Evolutionary conservation across 768 basidiomycete genomes (phyloP).

Genomic region (Steccherinum ochraceum): DNA sequence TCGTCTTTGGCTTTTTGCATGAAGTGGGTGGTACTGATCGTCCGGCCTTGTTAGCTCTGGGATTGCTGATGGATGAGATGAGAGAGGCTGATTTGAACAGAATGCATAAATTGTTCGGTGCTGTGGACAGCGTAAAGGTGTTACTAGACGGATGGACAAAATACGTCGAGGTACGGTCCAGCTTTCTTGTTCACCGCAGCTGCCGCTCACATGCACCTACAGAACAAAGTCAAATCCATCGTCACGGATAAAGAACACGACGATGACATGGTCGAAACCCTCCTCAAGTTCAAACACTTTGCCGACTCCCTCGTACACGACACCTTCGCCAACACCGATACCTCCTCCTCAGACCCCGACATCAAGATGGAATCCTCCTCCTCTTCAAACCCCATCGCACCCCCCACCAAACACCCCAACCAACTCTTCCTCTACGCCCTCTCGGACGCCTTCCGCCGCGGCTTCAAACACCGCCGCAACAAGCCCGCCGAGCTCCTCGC

Average conservation of each 20-base stretch:
- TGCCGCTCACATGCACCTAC: not conserved
- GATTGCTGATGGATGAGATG: constrained; percentile 41
- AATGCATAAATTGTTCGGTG: constrained; percentile 58
- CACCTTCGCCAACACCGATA: constrained; percentile 41
- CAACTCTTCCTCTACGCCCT: constrained; percentile 61
- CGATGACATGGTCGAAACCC: constrained; percentile 70
- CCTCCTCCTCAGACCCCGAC: constrained; percentile 29
- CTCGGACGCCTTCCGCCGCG: constrained; percentile 62
- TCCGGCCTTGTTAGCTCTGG: constrained; percentile 52
- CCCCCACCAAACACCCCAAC: constrained; percentile 31
- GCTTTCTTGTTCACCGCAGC: not conserved
- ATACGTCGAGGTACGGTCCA: constrained; percentile 46
- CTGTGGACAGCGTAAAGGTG: constrained; percentile 46
- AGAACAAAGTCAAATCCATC: constrained; percentile 57
- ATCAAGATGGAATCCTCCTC: constrained; percentile 8
- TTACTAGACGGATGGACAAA: constrained; percentile 58
- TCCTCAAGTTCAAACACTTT: constrained; percentile 62
- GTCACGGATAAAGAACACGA: constrained; percentile 59
- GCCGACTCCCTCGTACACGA: constrained; percentile 42
- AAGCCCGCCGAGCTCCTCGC: constrained; percentile 94
- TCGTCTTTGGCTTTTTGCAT: not conserved
- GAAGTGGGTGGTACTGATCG: too few species aligned
- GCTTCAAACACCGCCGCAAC: constrained; percentile 69
- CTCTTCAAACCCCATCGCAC: not conserved
- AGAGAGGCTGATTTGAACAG: constrained; percentile 36